Base-by-base conservation (phyloP, 495 filamentous ascomycete genomes). In the Trichoderma virens region DNA sequence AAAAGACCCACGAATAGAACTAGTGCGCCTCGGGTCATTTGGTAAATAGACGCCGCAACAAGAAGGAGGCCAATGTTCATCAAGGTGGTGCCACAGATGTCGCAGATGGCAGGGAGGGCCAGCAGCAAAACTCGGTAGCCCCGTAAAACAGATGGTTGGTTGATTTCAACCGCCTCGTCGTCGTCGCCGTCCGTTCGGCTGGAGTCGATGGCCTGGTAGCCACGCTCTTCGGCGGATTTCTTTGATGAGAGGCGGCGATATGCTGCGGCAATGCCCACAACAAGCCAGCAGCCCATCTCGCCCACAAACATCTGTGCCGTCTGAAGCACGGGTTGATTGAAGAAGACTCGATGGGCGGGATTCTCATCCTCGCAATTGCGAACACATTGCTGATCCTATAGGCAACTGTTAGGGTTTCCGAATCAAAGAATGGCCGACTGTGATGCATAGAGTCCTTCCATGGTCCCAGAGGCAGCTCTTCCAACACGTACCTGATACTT, bases 1-100 rank as follows among this genome's bases (percentile, higher is more conserved):
- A 98, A 97, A 0, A 97, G 75, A 0, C 94, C 94, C 13, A 98
- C 94, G 65, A 98, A 98, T 5, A 98, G 80, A 18, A 98, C 93
- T 30, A 98, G 80, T 0, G 94, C 93, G 18, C 94, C 94, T 31
- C 94, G 83, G 9, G 93, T 98, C 94, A 98, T 98, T 74, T 98
- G 94, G 79, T 97, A 98, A 69, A 98, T 96, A 66, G 88, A 92
- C 0, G 94, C 91, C 1, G 90, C 94, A 11, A 97, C 92, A 69
- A 97, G 95, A 59, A 97, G 82, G 65, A 98, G 78, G 14, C 94
- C 94, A 5, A 92, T 88, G 73, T 98, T 98, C 90, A 98, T 97
- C 28, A 98, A 86, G 23, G 94, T 98, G 3, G 94, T 98, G 27
- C 90, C 94, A 5, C 88, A 82, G 66, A 98, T 96, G 71, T 98